Evolutionary conservation across 441 rosid species (phyloP).

Genomic region (Raphanus hybrid): DNA sequence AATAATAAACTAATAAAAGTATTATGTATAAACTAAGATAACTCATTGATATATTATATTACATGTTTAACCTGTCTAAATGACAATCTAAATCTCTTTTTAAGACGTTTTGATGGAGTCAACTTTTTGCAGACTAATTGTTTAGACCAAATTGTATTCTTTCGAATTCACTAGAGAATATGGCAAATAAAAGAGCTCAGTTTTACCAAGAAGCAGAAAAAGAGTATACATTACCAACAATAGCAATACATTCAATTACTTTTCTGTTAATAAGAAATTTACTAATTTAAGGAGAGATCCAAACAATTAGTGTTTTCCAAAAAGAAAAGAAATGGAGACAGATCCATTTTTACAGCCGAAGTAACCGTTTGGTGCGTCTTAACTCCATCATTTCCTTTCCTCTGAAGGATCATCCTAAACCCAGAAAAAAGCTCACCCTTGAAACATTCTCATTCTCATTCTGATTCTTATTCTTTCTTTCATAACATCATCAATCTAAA

Average conservation of each 20-base stretch:
- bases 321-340: slow-evolving; percentile 7
- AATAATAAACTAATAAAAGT: background rate
- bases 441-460: background rate
- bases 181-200: background rate
- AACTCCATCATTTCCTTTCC: slow-evolving; percentile 17
- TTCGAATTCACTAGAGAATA: background rate
- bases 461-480: slow-evolving; percentile 6
- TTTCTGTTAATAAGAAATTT: slow-evolving; percentile 1
- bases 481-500: background rate
- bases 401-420: slow-evolving; percentile 35
- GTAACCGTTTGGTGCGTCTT: slow-evolving; percentile 51
- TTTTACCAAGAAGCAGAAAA: background rate
- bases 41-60: background rate
- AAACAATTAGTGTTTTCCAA: background rate
- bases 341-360: slow-evolving; percentile 64
- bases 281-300: slow-evolving; percentile 29
- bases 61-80: background rate
- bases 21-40: background rate
- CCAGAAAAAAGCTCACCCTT: slow-evolving; percentile 23
- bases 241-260: background rate
- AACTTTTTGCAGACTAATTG: background rate
- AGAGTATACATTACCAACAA: background rate
- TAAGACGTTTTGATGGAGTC: background rate
- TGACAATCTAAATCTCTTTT: background rate
- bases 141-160: background rate